phyloP scores from a whole-genome alignment of 169 alveolate species.

The Plasmodium gaboni region DNA sequence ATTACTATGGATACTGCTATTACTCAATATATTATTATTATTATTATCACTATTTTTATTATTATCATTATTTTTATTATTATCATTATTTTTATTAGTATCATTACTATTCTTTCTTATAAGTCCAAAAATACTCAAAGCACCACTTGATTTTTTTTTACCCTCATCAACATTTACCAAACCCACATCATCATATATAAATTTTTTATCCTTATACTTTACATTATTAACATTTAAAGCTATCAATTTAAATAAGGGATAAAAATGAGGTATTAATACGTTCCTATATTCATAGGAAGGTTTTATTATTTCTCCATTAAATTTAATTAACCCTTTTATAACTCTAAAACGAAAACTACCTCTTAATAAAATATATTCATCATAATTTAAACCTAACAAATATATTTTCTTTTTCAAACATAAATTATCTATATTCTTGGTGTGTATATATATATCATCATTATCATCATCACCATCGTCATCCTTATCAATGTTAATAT shows the following conservation, averaged over 20 bases:
- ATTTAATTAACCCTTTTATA: slow-evolving; percentile 43
- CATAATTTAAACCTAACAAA: slow-evolving; percentile 71
- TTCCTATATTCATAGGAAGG: slow-evolving; percentile 54
- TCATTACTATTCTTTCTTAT: no score
- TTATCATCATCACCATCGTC: no score
- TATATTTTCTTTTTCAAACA: slow-evolving; percentile 29
- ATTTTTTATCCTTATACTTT: slow-evolving; percentile 23
- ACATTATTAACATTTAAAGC: slow-evolving; percentile 34
- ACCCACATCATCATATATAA: slow-evolving; percentile 8
- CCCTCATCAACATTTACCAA: not conserved
- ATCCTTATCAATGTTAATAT: no score
- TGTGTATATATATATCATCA: slow-evolving; percentile 12
- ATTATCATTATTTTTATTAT: no score
- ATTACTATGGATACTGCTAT: not conserved
- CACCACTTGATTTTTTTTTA: no score
- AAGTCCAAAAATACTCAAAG: no score
- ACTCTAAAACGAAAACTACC: slow-evolving; percentile 72
- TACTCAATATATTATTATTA: not conserved
- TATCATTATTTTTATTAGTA: not conserved
- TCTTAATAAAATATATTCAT: slow-evolving; percentile 50
- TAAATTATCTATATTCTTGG: slow-evolving; percentile 21
- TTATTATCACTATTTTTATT: not conserved
- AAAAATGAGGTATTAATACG: slow-evolving; percentile 49
- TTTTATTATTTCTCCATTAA: slow-evolving; percentile 39
- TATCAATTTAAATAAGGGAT: slow-evolving; percentile 36